Percentiles rank a stretch among this genome's conserved stretches.
Evolutionary conservation across 441 rosid genomes (phyloP).

Genomic region (Adansonia grandidieri): DNA sequence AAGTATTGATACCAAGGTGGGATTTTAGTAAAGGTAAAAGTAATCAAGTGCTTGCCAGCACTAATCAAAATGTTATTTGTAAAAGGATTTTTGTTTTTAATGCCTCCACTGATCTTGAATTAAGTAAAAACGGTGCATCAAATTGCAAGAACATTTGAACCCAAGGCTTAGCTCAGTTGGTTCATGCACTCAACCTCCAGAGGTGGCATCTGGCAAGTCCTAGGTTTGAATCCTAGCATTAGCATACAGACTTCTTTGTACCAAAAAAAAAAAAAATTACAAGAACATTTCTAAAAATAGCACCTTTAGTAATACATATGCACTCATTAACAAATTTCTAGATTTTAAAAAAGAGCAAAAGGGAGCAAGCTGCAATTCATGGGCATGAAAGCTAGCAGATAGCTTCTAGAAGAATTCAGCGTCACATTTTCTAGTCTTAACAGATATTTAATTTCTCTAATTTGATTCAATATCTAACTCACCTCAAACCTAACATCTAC

Average conservation of each 20-base stretch:
- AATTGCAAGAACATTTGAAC: background rate
- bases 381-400: background rate
- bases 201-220: no score
- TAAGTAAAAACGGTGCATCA: background rate
- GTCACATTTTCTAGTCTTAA: background rate
- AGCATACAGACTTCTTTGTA: no score
- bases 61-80: background rate
- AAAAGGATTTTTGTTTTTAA: background rate
- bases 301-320: background rate
- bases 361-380: slow-evolving; percentile 16
- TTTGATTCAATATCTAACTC: background rate
- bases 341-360: background rate
- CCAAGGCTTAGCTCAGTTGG: no score
- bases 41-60: background rate
- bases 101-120: no score
- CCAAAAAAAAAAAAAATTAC: no score
- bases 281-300: background rate
- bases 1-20: background rate
- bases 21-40: background rate
- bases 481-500: background rate
- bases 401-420: background rate
- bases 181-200: no score
- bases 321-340: background rate
- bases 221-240: no score
- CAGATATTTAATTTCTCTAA: background rate